Evolutionary conservation across 2,329 filamentous ascomycete species (phyloP).

Genomic region (Dactylellina drechsleri): DNA sequence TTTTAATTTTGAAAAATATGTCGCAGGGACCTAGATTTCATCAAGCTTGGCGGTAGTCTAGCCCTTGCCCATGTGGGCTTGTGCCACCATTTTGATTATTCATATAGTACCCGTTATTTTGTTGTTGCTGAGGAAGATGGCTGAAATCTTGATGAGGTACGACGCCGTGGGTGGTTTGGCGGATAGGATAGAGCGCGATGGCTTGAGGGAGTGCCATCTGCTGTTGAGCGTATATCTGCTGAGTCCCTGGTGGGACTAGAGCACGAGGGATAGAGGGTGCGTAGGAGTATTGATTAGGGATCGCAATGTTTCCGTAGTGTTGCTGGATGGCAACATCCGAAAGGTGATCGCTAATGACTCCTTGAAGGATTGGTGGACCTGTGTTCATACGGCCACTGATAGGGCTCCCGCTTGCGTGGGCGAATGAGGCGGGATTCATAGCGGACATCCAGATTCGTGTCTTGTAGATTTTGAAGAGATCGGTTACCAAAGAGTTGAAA

Average conservation of each 20-base stretch:
- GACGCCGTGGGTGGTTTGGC: constrained; percentile 45
- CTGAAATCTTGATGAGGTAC: constrained; percentile 53
- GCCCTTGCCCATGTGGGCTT: constrained; percentile 42
- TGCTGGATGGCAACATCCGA: constrained; percentile 49
- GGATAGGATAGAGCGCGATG: constrained; percentile 46
- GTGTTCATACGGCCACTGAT: constrained; percentile 36
- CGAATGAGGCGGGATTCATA: constrained; percentile 96
- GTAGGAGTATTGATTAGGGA: constrained; percentile 41
- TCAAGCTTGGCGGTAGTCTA: constrained; percentile 46
- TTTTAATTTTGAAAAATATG: constrained; percentile 1
- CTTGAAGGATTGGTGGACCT: constrained; percentile 48
- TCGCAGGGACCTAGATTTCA: background rate
- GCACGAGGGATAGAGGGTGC: constrained; percentile 50
- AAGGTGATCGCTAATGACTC: constrained; percentile 51
- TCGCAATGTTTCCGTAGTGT: constrained; percentile 46
- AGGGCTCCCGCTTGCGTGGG: constrained; percentile 70
- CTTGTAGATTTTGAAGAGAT: constrained; percentile 99
- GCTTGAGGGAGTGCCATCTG: constrained; percentile 48
- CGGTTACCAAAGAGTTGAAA: constrained; percentile 96
- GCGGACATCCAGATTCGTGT: constrained; percentile 99
- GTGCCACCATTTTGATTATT: constrained; percentile 45
- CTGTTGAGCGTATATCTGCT: constrained; percentile 52
- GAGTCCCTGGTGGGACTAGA: constrained; percentile 49
- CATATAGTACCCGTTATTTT: constrained; percentile 54
- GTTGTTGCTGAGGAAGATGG: constrained; percentile 53